These are phyloP conservation scores for Scheffersomyces lignicola DNA, from an alignment of 1,139 yeast genomes.

Conservation along the genomic window DNA sequence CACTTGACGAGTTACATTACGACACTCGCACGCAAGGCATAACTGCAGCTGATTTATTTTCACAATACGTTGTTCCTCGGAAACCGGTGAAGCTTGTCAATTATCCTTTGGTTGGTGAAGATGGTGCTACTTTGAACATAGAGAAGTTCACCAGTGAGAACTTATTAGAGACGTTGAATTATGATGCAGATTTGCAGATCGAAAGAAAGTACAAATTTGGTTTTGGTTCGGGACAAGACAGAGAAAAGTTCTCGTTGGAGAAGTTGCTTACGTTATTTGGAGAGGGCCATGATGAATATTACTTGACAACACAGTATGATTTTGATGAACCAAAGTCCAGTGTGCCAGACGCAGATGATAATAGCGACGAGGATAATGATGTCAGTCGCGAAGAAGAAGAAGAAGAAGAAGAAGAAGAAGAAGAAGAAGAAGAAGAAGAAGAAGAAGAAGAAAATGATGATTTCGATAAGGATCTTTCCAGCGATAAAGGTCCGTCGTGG, in stretches of 20 bases:
- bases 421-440: constrained; percentile 12
- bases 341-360: constrained; percentile 8
- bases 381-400: constrained; percentile 25
- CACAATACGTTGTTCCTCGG: constrained; percentile 28
- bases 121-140: constrained; percentile 21
- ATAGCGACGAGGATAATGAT: constrained; percentile 10
- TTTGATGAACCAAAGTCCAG: constrained; percentile 24
- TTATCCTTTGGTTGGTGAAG: constrained; percentile 19
- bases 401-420: constrained; percentile 12
- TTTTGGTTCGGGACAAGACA: constrained; percentile 60
- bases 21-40: not conserved
- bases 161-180: constrained; percentile 32
- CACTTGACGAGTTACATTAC: not conserved
- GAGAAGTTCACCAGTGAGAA: constrained; percentile 32
- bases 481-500: no score
- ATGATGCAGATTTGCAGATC: constrained; percentile 44
- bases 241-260: constrained; percentile 48
- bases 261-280: constrained; percentile 45
- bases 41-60: constrained; percentile 21
- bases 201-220: constrained; percentile 60
- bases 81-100: constrained; percentile 39
- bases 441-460: constrained; percentile 13
- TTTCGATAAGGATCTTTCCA: constrained; percentile 12
- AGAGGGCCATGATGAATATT: constrained; percentile 40
- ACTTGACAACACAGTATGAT: constrained; percentile 70